phyloP scores from a whole-genome alignment of 2,329 filamentous ascomycete genomes.

The Neopestalotiopsis sp. region DNA sequence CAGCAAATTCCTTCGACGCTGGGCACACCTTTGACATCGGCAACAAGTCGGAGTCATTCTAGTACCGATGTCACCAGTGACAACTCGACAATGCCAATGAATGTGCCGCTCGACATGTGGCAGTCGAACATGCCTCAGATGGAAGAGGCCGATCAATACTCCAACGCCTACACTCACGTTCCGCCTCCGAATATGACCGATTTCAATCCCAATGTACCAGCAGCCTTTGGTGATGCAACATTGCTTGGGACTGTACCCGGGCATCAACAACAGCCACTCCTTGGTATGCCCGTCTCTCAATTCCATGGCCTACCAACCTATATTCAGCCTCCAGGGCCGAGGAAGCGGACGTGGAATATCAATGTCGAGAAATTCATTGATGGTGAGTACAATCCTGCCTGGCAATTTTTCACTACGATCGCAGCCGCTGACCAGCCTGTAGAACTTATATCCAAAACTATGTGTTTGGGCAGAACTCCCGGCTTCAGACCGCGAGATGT shows the following conservation, averaged over 20 bases:
- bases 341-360: slow-evolving; percentile 22
- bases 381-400: slow-evolving; percentile 29
- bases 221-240: background rate
- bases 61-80: slow-evolving; percentile 13
- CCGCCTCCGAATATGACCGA: background rate
- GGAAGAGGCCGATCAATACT: background rate
- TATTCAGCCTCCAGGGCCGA: background rate
- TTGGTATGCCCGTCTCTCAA: background rate
- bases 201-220: background rate
- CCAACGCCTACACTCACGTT: background rate
- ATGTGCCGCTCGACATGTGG: background rate
- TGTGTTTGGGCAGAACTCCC: slow-evolving; percentile 36
- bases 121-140: background rate
- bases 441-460: slow-evolving; percentile 31
- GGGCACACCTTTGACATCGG: background rate
- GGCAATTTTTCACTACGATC: background rate
- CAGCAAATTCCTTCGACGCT: background rate
- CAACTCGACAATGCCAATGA: slow-evolving; percentile 18
- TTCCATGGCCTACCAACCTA: background rate
- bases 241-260: background rate
- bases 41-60: background rate
- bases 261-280: background rate
- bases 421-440: slow-evolving; percentile 14
- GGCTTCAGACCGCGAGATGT: slow-evolving; percentile 37
- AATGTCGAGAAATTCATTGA: slow-evolving; percentile 35